phyloP scores from a whole-genome alignment of 1,284 basidiomycete genomes.

The Rhizoctonia solani region DNA sequence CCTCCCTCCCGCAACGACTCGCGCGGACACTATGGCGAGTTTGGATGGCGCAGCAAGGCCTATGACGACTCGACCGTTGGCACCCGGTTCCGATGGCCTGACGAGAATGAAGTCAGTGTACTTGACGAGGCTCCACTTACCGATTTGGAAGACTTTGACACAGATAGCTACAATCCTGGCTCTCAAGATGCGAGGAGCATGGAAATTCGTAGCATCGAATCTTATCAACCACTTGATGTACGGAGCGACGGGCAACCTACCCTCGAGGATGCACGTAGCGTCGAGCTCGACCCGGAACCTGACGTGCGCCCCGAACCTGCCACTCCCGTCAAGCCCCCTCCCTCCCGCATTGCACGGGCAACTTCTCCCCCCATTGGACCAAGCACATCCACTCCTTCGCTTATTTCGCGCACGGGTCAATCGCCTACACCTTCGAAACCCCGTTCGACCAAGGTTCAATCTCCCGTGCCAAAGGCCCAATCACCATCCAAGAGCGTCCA shows the following conservation, averaged over 20 bases:
- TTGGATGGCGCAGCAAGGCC: slow-evolving; percentile 23
- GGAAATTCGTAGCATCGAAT: slow-evolving; percentile 8
- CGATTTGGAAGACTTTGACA: slow-evolving; percentile 38
- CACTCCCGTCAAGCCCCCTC: slow-evolving; percentile 20
- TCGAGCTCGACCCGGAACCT: slow-evolving; percentile 18
- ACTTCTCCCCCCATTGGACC: slow-evolving; percentile 8
- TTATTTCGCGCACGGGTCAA: slow-evolving; percentile 15
- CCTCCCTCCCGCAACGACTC: background rate
- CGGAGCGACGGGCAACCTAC: background rate
- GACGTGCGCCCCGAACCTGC: slow-evolving; percentile 8
- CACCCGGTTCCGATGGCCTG: slow-evolving; percentile 28
- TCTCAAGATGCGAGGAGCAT: slow-evolving; percentile 1
- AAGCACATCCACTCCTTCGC: slow-evolving; percentile 8
- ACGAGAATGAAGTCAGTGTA: slow-evolving; percentile 33
- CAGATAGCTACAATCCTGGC: slow-evolving; percentile 12
- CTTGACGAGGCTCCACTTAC: slow-evolving; percentile 37
- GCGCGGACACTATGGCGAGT: slow-evolving; percentile 18
- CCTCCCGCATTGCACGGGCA: slow-evolving; percentile 23
- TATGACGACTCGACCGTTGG: slow-evolving; percentile 31
- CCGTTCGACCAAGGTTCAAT: no score
- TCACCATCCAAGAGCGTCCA: no score
- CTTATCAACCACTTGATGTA: background rate
- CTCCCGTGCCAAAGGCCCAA: no score
- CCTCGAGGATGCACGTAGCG: background rate
- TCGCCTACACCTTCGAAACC: slow-evolving; percentile 26